phyloP scores from a whole-genome alignment of 2,329 filamentous ascomycete species.

The Cercospora nicotianae region DNA sequence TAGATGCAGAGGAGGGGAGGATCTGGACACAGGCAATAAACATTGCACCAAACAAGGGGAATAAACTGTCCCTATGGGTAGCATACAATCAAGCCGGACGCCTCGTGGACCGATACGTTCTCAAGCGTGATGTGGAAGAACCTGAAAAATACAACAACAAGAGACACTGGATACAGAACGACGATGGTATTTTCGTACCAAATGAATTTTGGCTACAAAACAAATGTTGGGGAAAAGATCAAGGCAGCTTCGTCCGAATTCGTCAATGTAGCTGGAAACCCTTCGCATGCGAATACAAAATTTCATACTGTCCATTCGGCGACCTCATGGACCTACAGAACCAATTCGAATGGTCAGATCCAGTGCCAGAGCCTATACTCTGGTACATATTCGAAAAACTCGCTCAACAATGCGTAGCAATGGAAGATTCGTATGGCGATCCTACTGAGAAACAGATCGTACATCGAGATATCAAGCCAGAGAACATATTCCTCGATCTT shows the following conservation, averaged over 20 bases:
- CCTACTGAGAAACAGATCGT: neutral
- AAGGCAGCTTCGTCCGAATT: neutral
- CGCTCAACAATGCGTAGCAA: slow-evolving; percentile 16
- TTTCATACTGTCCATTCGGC: slow-evolving; percentile 8
- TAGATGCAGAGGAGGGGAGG: neutral
- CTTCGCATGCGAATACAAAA: neutral
- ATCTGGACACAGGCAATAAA: neutral
- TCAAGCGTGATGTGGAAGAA: neutral
- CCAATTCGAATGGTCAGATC: neutral
- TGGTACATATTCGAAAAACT: slow-evolving; percentile 21
- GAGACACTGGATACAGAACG: neutral
- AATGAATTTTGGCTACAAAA: slow-evolving; percentile 3
- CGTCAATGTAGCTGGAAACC: neutral
- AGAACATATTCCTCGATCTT: slow-evolving; percentile 13
- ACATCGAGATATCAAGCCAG: slow-evolving; percentile 9
- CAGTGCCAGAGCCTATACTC: slow-evolving; percentile 15
- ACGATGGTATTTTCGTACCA: neutral
- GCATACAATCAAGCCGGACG: neutral
- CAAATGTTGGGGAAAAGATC: neutral
- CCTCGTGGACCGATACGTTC: slow-evolving; percentile 1
- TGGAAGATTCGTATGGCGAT: slow-evolving; percentile 8
- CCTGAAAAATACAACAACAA: neutral
- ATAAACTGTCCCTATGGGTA: slow-evolving; percentile 6
- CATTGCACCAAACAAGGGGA: neutral
- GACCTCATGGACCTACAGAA: neutral